These are phyloP conservation scores for Physcomitrellopsis africana DNA, from an alignment of 225 moss, liverwort and hornwort species.

Conservation along the genomic window DNA sequence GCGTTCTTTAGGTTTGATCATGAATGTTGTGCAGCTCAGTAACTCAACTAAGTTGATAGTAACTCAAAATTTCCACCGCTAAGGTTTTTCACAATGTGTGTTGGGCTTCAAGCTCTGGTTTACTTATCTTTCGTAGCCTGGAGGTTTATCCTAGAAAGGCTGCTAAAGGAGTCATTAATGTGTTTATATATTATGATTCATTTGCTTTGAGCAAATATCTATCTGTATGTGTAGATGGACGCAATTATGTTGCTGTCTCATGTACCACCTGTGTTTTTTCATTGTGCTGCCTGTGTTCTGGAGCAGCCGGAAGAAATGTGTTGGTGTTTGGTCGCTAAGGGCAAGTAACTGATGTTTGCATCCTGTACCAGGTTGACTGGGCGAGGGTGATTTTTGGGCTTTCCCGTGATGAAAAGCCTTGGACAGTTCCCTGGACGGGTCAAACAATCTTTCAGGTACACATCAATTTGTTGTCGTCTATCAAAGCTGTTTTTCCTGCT, in stretches of 20 bases:
- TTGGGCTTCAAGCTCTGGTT: neutral
- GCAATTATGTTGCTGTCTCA: neutral
- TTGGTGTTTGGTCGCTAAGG: neutral
- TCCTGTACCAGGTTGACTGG: constrained; percentile 60
- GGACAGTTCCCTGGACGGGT: constrained; percentile 96
- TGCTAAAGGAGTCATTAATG: neutral
- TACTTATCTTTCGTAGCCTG: neutral
- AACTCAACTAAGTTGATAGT: neutral
- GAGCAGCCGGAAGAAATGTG: neutral
- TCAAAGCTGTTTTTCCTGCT: neutral
- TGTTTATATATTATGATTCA: neutral
- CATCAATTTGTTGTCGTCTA: neutral
- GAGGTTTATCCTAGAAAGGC: neutral
- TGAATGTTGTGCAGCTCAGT: neutral
- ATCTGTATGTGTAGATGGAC: neutral
- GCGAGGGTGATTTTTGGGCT: constrained; percentile 58
- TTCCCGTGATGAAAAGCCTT: constrained; percentile 59
- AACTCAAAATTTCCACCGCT: neutral
- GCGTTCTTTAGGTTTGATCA: neutral
- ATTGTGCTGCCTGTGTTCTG: neutral
- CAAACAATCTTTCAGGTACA: constrained; percentile 92
- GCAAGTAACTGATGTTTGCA: neutral
- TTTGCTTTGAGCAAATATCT: neutral
- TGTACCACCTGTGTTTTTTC: neutral
- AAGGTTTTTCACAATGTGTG: neutral